These are phyloP conservation scores for Talinum fruticosum DNA, from an alignment of 148 eudicot species.

Conservation along the genomic window DNA sequence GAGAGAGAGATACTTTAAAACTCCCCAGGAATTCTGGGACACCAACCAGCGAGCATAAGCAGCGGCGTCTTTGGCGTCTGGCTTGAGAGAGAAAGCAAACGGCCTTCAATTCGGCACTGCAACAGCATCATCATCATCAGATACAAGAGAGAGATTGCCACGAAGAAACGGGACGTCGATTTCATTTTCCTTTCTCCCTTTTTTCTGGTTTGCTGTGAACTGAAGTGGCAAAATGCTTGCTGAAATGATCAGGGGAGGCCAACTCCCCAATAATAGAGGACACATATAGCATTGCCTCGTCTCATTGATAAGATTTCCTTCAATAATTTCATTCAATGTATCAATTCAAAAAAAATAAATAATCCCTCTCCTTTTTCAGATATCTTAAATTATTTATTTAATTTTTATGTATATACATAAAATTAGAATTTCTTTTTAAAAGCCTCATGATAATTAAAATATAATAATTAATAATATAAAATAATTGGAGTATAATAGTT, in stretches of 20 bases:
- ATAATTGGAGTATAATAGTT: no score
- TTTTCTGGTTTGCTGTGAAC: not conserved
- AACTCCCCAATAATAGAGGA: not conserved
- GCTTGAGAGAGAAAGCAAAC: constrained; percentile 41
- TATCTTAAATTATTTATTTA: no score
- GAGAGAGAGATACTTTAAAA: constrained; percentile 50
- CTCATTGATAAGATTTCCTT: no score
- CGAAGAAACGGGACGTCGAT: constrained; percentile 4
- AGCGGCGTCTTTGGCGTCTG: constrained; percentile 46
- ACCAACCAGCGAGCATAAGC: constrained; percentile 86
- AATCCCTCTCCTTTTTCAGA: no score
- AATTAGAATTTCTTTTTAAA: no score
- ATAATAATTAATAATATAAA: no score
- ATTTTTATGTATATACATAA: no score
- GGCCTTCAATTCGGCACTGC: constrained; percentile 33
- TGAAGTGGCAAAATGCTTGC: not conserved
- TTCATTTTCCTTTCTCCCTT: constrained; percentile 5
- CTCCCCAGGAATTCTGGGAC: constrained; percentile 76
- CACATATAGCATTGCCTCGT: not conserved
- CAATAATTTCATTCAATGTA: no score
- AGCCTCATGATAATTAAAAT: no score
- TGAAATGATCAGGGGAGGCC: not conserved
- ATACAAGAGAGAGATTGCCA: not conserved
- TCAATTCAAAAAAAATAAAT: no score
- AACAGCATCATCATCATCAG: constrained; percentile 19